Percentiles rank a stretch among this genome's conserved stretches.
Evolutionary conservation across 331 rosid species (phyloP).

Genomic region (Telfairia occidentalis): DNA sequence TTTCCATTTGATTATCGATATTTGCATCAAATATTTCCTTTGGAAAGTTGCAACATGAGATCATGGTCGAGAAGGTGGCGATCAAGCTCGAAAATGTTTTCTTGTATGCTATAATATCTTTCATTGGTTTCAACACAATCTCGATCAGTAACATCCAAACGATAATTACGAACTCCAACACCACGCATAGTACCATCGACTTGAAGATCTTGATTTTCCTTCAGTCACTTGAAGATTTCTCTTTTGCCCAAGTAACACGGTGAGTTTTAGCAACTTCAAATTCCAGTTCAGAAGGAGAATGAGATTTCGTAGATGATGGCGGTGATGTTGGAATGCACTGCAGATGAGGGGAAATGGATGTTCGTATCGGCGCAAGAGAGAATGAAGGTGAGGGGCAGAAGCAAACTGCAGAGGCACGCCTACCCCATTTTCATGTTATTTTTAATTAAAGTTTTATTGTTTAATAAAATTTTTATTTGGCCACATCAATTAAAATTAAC

Average conservation of each 20-base stretch:
- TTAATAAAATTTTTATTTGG: no score
- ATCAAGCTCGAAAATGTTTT: slow-evolving; percentile 9
- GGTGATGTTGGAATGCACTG: no score
- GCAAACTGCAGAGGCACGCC: no score
- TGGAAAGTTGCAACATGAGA: background rate
- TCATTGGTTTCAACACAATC: slow-evolving; percentile 12
- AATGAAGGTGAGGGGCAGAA: no score
- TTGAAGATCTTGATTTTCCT: slow-evolving; percentile 4
- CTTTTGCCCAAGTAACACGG: background rate
- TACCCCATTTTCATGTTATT: no score
- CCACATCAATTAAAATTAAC: no score
- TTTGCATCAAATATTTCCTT: background rate
- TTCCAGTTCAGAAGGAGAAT: no score
- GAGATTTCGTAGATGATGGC: no score
- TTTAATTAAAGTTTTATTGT: no score
- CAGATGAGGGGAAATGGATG: no score
- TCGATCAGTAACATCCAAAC: background rate
- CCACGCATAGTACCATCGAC: slow-evolving; percentile 6
- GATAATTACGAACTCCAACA: background rate
- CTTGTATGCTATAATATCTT: slow-evolving; percentile 7
- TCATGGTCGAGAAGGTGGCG: background rate
- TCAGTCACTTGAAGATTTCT: slow-evolving; percentile 6
- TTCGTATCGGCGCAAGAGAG: no score
- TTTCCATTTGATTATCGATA: slow-evolving; percentile 3
- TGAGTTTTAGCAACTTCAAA: slow-evolving; percentile 3